Evolutionary conservation across 371 early-diverging fungal species (phyloP).

Genomic region (Rhizopus microsporus): DNA sequence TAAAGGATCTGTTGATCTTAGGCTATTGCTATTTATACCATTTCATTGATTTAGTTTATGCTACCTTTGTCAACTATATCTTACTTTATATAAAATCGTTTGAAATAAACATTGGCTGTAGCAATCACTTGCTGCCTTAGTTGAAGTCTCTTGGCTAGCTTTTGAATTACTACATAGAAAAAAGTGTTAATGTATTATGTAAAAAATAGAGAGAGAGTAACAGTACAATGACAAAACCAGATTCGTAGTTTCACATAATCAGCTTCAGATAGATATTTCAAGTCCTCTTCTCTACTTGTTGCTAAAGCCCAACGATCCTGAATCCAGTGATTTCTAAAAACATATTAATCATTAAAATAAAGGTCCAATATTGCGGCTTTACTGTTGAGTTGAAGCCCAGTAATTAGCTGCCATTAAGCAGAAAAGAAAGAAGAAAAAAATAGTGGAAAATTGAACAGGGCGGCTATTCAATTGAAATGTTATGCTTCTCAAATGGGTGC

Average conservation of each 20-base stretch:
- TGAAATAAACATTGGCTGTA: conserved; percentile 86
- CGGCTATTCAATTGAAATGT: no score
- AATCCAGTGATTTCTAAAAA: conserved; percentile 64
- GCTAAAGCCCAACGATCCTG: conserved; percentile 58
- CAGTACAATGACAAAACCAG: conserved; percentile 66
- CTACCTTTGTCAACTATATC: conserved; percentile 9
- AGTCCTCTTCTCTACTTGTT: conserved; percentile 60
- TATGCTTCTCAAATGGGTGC: neutral
- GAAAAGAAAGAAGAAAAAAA: conserved; percentile 1
- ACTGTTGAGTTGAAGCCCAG: conserved; percentile 76
- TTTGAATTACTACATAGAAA: conserved; percentile 65
- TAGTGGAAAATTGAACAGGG: neutral
- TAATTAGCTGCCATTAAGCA: conserved; percentile 75
- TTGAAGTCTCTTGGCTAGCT: conserved; percentile 72
- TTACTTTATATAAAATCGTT: conserved; percentile 87
- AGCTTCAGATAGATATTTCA: conserved; percentile 53
- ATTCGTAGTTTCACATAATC: conserved; percentile 68
- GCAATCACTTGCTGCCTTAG: conserved; percentile 84
- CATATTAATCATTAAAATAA: neutral
- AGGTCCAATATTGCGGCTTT: conserved; percentile 4
- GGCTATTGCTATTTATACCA: conserved; percentile 66
- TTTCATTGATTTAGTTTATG: neutral
- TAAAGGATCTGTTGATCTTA: conserved; percentile 73
- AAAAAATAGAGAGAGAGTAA: neutral
- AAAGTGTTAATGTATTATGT: neutral